Base-by-base conservation (phyloP, 2,329 filamentous ascomycete genomes). In the Stemphylium lycopersici region DNA sequence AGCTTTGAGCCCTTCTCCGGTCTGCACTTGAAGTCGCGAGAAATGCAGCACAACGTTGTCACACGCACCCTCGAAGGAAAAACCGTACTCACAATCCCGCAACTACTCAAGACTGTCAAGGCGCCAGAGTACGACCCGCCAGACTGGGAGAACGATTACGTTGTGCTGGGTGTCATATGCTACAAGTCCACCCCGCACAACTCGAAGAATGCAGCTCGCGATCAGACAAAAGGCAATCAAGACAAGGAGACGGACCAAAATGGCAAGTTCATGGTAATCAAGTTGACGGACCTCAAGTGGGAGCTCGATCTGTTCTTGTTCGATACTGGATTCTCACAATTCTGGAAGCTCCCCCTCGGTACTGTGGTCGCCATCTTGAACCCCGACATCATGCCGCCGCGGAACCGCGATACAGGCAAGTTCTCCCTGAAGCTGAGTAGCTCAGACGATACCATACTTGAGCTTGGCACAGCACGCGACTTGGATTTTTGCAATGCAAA, bases 231-330 rank as follows among this genome's bases (percentile, higher is more conserved):
- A 12, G 62, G 63, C 34, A 72, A 70, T 3, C 75, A 81, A 40
- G 76, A 77, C 46, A 77, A 79, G 15, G 78, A 83, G 42, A 81
- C 84, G 8, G 83, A 87, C 48, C 81, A 81, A 40, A 78, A 83
- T 16, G 88, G 89, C 44, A 97, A 96, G 73, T 99, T 96, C 78
- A 97, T 99, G 90, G 89, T 93, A 1, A 80, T 99, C 58, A 90
- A 86, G 2, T 81, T 99, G 2, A 91, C 90, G 0, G 93, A 99
- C 73, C 80, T 99, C 10, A 89, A 91, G 66, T 96, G 88, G 86
- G 91, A 96, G 65, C 76, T 99, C 11, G 93, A 98, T 61, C 83
- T 98, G 37, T 98, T 92, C 66, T 84, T 99, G 12, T 99, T 99
- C 76, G 90, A 90, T 66, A 87, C 89, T 0, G 96, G 91, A 6